Conservation (phyloP, 768 basidiomycete genomes). For the Leccinum imitatum region DNA sequence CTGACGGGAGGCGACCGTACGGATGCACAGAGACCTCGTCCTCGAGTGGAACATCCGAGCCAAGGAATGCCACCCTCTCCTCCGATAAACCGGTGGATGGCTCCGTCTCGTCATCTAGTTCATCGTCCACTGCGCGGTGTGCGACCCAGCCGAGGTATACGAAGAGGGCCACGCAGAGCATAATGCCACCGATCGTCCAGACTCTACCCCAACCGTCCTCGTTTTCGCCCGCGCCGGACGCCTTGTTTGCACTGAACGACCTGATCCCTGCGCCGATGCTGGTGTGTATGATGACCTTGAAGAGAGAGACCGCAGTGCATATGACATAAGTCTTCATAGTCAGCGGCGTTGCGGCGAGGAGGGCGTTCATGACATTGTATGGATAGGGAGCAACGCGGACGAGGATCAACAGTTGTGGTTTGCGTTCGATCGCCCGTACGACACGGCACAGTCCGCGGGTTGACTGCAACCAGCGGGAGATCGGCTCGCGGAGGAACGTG, state of each 20-base stretch:
- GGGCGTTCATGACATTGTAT: conserved; percentile 94
- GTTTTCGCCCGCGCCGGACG: conserved; percentile 32
- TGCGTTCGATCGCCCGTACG: conserved; percentile 83
- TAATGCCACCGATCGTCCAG: conserved; percentile 69
- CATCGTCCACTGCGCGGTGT: conserved; percentile 61
- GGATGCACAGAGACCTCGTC: conserved; percentile 23
- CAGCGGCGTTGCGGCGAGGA: conserved; percentile 83
- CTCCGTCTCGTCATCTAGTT: conserved; percentile 45
- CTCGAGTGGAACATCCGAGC: conserved; percentile 27
- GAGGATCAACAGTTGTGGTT: conserved; percentile 85
- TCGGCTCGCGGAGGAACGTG: conserved; percentile 64
- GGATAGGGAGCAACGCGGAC: conserved; percentile 92
- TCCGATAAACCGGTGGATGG: conserved; percentile 36
- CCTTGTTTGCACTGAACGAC: conserved; percentile 64
- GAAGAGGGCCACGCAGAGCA: conserved; percentile 71
- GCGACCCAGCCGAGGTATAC: conserved; percentile 81
- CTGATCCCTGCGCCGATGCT: conserved; percentile 83
- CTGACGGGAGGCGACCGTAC: conserved; percentile 19
- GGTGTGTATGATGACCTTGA: conserved; percentile 92
- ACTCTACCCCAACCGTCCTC: conserved; percentile 50
- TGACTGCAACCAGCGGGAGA: conserved; percentile 70
- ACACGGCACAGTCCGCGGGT: conserved; percentile 75
- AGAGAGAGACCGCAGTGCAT: conserved; percentile 79
- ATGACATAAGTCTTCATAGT: conserved; percentile 74
- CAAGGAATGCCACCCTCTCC: conserved; percentile 55